Percentiles rank a stretch among this genome's conserved stretches.
phyloP scores from a whole-genome alignment of 257 asterid species.

The Jacaranda mimosifolia region DNA sequence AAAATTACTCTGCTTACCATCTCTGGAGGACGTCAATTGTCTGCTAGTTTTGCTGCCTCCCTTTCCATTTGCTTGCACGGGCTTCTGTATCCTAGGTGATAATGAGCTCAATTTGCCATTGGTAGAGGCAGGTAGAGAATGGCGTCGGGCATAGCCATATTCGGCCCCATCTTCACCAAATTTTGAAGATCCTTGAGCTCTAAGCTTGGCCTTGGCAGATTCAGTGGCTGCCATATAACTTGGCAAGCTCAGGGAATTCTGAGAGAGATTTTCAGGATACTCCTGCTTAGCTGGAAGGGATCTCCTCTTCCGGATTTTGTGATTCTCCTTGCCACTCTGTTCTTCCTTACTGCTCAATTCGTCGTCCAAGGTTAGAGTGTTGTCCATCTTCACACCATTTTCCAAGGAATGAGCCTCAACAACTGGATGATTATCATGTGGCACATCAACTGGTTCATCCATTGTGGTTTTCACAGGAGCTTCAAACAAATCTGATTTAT shows the following conservation, averaged over 20 bases:
- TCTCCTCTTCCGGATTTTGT: slow-evolving; percentile 68
- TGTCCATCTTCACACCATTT: slow-evolving; percentile 54
- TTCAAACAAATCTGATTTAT: slow-evolving; percentile 43
- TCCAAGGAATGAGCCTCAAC: slow-evolving; percentile 52
- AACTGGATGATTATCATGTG: slow-evolving; percentile 46
- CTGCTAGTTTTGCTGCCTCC: slow-evolving; percentile 63
- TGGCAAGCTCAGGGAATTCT: slow-evolving; percentile 75
- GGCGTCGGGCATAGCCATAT: slow-evolving; percentile 65
- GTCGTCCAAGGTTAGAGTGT: slow-evolving; percentile 42
- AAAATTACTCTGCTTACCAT: slow-evolving; percentile 57
- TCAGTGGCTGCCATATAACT: slow-evolving; percentile 95
- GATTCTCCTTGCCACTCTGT: slow-evolving; percentile 65
- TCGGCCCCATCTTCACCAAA: slow-evolving; percentile 68
- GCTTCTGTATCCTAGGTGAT: slow-evolving; percentile 83
- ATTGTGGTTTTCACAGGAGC: slow-evolving; percentile 34
- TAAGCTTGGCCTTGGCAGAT: slow-evolving; percentile 96
- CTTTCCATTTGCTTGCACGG: slow-evolving; percentile 74
- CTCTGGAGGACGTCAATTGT: slow-evolving; percentile 63
- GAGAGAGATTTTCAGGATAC: slow-evolving; percentile 67
- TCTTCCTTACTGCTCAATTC: slow-evolving; percentile 62
- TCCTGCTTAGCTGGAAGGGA: slow-evolving; percentile 84
- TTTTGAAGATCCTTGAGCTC: slow-evolving; percentile 72
- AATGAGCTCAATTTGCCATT: slow-evolving; percentile 65
- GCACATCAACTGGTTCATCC: slow-evolving; percentile 53
- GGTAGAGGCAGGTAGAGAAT: slow-evolving; percentile 76